These are phyloP conservation scores for Cystobasidium sp. DNA, from an alignment of 1,284 basidiomycete species.

Conservation along the genomic window DNA sequence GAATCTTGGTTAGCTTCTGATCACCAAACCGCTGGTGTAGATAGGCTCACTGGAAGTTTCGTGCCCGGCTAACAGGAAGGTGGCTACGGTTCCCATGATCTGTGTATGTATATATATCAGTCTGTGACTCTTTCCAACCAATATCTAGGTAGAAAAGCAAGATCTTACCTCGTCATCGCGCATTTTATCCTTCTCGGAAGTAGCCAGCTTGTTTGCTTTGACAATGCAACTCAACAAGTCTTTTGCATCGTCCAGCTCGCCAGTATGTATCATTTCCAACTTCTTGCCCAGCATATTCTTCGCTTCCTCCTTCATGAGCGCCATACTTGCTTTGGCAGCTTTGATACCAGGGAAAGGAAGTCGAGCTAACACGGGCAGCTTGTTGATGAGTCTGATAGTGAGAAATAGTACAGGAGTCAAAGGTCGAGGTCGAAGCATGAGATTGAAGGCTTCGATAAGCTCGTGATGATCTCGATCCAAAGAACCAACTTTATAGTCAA, in stretches of 20 bases:
- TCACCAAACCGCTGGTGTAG: not conserved
- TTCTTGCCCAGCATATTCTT: conserved; percentile 38
- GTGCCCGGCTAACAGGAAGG: conserved; percentile 66
- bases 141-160: conserved; percentile 61
- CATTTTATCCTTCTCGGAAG: conserved; percentile 60
- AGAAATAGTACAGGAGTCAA: conserved; percentile 17
- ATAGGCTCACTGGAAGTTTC: conserved; percentile 61
- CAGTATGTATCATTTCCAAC: conserved; percentile 17
- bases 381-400: conserved; percentile 2
- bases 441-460: conserved; percentile 64
- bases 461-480: conserved; percentile 61
- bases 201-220: conserved; percentile 27
- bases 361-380: conserved; percentile 16
- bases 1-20: not conserved
- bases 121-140: not conserved
- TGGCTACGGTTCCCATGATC: not conserved
- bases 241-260: conserved; percentile 33
- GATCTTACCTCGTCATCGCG: conserved; percentile 73
- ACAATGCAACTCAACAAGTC: conserved; percentile 40
- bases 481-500: conserved; percentile 67
- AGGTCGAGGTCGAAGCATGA: conserved; percentile 61
- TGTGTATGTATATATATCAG: not conserved
- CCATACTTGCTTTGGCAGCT: conserved; percentile 9
- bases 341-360: conserved; percentile 18
- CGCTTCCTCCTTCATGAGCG: conserved; percentile 25